phyloP scores from a whole-genome alignment of 2,329 filamentous ascomycete genomes.

The Sporothrix phasma region DNA sequence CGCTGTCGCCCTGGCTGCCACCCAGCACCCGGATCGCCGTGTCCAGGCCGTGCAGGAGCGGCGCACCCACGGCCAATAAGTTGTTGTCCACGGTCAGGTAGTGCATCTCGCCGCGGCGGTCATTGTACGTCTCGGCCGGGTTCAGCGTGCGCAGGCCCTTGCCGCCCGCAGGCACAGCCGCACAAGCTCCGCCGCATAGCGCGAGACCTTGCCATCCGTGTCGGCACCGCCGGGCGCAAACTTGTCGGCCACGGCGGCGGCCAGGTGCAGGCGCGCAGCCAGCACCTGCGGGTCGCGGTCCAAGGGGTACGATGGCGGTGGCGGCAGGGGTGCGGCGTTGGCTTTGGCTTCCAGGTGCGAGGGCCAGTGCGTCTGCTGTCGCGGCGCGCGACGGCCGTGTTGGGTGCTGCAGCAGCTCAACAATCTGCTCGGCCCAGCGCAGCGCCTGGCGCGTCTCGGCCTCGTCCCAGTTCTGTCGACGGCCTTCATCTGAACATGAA shows the following conservation, averaged over 20 bases:
- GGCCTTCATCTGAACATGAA: constrained; percentile 34
- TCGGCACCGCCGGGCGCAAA: constrained; percentile 22
- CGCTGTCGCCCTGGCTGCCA: constrained; percentile 14
- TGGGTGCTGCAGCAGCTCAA: constrained; percentile 40
- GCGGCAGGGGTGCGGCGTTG: constrained; percentile 10
- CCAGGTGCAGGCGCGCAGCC: constrained; percentile 34
- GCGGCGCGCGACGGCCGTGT: constrained; percentile 25
- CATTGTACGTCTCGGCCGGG: constrained; percentile 25
- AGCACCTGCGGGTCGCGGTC: constrained; percentile 35
- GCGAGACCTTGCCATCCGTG: constrained; percentile 27
- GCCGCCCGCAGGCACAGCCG: constrained; percentile 31
- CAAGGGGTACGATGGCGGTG: constrained; percentile 24
- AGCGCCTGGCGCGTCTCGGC: constrained; percentile 33
- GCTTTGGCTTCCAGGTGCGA: background rate
- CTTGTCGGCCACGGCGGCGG: constrained; percentile 31
- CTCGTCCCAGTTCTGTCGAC: constrained; percentile 27
- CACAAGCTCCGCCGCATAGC: constrained; percentile 26
- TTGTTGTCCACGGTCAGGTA: constrained; percentile 29
- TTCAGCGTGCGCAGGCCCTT: constrained; percentile 31
- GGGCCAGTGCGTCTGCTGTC: constrained; percentile 10
- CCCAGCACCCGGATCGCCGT: constrained; percentile 34
- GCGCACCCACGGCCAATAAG: constrained; percentile 28
- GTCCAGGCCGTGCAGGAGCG: constrained; percentile 36
- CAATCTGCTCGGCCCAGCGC: constrained; percentile 36
- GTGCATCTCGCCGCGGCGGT: constrained; percentile 20